Base-by-base conservation (phyloP, 2,329 filamentous ascomycete species). In the Alternaria consortialis region DNA sequence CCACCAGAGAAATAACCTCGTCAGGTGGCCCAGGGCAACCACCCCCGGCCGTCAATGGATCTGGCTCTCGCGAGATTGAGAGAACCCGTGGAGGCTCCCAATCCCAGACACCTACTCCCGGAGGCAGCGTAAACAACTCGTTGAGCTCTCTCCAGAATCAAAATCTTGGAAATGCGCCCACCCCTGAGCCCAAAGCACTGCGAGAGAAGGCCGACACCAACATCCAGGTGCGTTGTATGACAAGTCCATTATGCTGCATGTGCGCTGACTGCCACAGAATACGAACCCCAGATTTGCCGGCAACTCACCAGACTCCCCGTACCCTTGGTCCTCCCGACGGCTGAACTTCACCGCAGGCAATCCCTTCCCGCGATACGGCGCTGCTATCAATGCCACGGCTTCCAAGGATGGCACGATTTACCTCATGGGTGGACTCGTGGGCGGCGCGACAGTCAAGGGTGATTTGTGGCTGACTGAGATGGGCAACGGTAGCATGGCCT, bases 391-490 rank as follows among this genome's bases (percentile, higher is more conserved):
- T 78, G 87, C 93, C 0, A 86, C 91, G 15, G 91, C 94, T 25
- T 97, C 94, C 39, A 98, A 98, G 80, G 95, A 99, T 80, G 96
- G 96, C 61, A 93, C 97, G 71, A 91, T 99, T 58, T 99, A 98
- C 74, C 86, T 99, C 74, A 98, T 99, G 94, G 95, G 95, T 65
- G 95, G 95, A 52, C 82, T 99, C 63, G 94, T 99, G 72, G 94
- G 97, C 75, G 94, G 94, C 68, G 92, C 93, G 37, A 97, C 93
- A 2, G 95, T 98, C 44, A 97, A 97, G 77, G 95, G 95, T 48
- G 95, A 99, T 81, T 81, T 99, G 47, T 99, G 96, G 96, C 91
- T 98, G 89, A 91, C 98, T 47, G 95, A 99, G 79, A 92, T 93
- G 63, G 93, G 91, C 53, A 84, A 82, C 32, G 90, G 90, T 8